Evolutionary conservation across 1,284 basidiomycete genomes (phyloP).

Genomic region (Cystobasidium pallidum): DNA sequence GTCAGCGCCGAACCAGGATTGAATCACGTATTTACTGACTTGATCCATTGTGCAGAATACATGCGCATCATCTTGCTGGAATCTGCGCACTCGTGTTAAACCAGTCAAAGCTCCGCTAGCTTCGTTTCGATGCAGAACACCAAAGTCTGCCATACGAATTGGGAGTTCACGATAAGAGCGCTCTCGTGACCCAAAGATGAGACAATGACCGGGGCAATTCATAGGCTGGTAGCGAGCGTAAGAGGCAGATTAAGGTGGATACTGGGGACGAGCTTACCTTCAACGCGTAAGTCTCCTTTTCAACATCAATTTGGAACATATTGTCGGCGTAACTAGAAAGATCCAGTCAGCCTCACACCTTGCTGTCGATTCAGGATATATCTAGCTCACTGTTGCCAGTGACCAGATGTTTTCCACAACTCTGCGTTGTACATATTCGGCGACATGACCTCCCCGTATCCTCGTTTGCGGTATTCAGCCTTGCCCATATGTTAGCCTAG

Average conservation of each 20-base stretch:
- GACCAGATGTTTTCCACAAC: conserved; percentile 97
- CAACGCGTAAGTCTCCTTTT: conserved; percentile 72
- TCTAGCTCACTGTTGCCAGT: conserved; percentile 98
- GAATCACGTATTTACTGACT: conserved; percentile 58
- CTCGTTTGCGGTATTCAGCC: conserved; percentile 78
- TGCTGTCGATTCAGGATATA: neutral
- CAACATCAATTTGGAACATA: conserved; percentile 91
- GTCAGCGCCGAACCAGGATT: neutral
- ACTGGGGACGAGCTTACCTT: conserved; percentile 15
- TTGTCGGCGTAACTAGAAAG: conserved; percentile 66
- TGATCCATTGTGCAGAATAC: conserved; percentile 96
- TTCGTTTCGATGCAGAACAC: conserved; percentile 96
- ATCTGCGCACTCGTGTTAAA: conserved; percentile 88
- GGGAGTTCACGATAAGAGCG: conserved; percentile 95
- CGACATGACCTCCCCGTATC: conserved; percentile 91
- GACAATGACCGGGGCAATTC: conserved; percentile 98
- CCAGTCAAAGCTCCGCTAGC: conserved; percentile 93
- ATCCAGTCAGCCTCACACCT: neutral
- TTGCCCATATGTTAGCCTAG: neutral
- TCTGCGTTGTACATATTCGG: conserved; percentile 98
- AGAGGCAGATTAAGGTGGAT: neutral
- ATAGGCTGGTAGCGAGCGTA: conserved; percentile 87
- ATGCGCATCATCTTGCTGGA: conserved; percentile 97
- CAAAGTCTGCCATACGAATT: conserved; percentile 97
- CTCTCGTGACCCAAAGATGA: conserved; percentile 94